phyloP scores from a whole-genome alignment of 495 filamentous ascomycete species.

The Rhypophila decipiens region DNA sequence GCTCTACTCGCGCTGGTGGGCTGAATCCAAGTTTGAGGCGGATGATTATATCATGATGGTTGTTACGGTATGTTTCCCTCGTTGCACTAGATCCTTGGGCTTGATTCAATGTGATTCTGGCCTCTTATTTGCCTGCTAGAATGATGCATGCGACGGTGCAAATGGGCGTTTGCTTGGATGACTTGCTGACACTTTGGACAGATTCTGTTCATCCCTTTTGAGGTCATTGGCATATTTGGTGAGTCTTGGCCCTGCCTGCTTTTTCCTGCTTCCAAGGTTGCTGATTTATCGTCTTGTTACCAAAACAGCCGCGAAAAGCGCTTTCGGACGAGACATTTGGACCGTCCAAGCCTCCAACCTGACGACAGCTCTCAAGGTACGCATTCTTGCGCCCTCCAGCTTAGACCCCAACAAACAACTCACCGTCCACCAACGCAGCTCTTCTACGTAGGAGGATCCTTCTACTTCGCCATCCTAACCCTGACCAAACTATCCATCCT shows the following conservation, averaged over 20 bases:
- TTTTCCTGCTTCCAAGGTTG: too few relatives aligned
- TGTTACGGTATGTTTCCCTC: constrained; percentile 12
- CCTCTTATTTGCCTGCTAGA: too few relatives aligned
- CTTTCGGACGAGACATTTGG: constrained; percentile 22
- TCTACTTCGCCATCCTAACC: constrained; percentile 35
- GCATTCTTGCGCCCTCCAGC: too few relatives aligned
- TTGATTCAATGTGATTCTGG: too few relatives aligned
- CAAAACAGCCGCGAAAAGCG: constrained; percentile 6
- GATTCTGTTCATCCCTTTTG: constrained; percentile 9
- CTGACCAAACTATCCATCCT: constrained; percentile 46
- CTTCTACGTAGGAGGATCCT: constrained; percentile 31
- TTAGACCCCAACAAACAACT: too few relatives aligned
- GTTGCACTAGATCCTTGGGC: too few relatives aligned
- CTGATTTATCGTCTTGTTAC: too few relatives aligned
- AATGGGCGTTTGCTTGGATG: too few relatives aligned
- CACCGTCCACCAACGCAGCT: too few relatives aligned
- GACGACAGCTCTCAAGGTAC: constrained; percentile 13
- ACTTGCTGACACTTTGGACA: not conserved
- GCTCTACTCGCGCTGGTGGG: constrained; percentile 17
- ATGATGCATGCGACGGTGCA: too few relatives aligned
- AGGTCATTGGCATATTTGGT: constrained; percentile 6
- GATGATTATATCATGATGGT: constrained; percentile 22
- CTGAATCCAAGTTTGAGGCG: constrained; percentile 7
- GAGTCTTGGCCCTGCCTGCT: not conserved
- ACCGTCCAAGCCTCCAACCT: constrained; percentile 8